phyloP scores from a whole-genome alignment of 371 early-diverging fungal species.

The Batkoa obscura region DNA sequence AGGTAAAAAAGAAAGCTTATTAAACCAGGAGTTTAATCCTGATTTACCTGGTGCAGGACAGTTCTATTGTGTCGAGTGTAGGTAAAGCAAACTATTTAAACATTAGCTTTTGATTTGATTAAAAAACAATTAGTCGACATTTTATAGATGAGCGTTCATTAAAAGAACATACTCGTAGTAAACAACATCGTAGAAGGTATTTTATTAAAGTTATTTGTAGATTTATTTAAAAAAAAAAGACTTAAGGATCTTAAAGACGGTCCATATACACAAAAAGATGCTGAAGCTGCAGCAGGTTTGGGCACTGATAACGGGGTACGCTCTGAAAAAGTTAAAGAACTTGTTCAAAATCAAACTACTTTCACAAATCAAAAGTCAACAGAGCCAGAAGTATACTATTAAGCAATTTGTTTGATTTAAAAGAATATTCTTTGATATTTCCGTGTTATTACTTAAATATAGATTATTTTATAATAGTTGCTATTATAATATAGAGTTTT shows the following conservation, averaged over 20 bases:
- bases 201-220: not conserved
- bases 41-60: constrained; percentile 5
- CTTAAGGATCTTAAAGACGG: constrained; percentile 56
- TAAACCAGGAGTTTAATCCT: constrained; percentile 2
- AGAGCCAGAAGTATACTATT: too few relatives aligned
- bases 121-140: not conserved
- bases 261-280: constrained; percentile 79
- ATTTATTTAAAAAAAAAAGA: constrained; percentile 10
- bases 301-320: constrained; percentile 2
- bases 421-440: too few relatives aligned
- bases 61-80: constrained; percentile 6
- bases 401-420: too few relatives aligned
- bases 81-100: not conserved
- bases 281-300: constrained; percentile 57
- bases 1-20: not conserved
- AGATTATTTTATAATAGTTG: too few relatives aligned
- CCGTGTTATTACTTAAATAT: too few relatives aligned
- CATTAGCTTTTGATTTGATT: not conserved
- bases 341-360: too few relatives aligned
- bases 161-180: constrained; percentile 1
- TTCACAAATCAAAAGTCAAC: too few relatives aligned
- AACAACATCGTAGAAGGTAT: constrained; percentile 7
- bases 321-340: too few relatives aligned
- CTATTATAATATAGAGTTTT: too few relatives aligned
- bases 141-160: constrained; percentile 3